These are phyloP conservation scores for Plasmodium chabaudi DNA, from an alignment of 169 alveolate species.

Conservation along the genomic window DNA sequence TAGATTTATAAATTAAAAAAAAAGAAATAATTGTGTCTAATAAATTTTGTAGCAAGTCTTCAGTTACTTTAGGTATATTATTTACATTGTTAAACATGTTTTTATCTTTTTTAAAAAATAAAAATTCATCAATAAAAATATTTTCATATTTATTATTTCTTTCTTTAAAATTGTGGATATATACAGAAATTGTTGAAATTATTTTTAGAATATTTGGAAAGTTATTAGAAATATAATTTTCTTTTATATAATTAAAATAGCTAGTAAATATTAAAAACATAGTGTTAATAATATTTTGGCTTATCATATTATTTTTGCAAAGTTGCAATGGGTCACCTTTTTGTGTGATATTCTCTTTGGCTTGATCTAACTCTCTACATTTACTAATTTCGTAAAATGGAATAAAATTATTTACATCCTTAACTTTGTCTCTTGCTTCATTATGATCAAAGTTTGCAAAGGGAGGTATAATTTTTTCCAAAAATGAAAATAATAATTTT, in stretches of 20 bases:
- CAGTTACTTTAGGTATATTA: background rate
- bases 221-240: background rate
- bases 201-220: background rate
- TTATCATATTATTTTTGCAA: background rate
- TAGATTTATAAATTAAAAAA: background rate
- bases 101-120: background rate
- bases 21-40: background rate
- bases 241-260: constrained; percentile 12
- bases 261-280: constrained; percentile 10
- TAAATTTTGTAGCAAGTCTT: background rate
- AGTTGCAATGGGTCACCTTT: background rate
- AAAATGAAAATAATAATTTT: background rate
- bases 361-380: background rate
- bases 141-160: background rate
- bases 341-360: background rate
- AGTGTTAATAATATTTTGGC: background rate
- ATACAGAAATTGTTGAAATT: background rate
- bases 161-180: background rate
- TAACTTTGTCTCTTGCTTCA: background rate
- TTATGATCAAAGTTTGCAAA: too few species aligned
- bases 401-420: background rate
- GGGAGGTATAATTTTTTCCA: background rate
- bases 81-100: background rate
- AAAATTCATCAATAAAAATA: background rate
- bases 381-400: background rate